Base-by-base conservation (phyloP, 2,329 filamentous ascomycete genomes). In the Aspergillus japonicus region DNA sequence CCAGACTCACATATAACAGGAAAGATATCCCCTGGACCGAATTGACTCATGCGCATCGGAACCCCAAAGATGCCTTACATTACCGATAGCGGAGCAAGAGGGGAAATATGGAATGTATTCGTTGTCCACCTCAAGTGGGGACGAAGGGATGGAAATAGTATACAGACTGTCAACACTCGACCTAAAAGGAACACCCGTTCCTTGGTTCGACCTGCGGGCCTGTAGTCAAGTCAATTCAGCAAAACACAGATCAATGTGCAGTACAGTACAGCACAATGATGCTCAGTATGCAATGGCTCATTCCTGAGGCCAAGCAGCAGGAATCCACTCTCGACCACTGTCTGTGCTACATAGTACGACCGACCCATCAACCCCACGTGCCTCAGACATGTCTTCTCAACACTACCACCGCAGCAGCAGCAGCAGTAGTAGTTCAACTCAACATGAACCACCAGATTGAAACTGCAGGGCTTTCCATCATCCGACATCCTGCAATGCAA, bases 121-220 rank as follows among this genome's bases (percentile, higher is more conserved):
- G 64, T 65, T 66, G 63, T 65, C 56, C 44, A 39, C 51, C n/a
- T 54, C 50, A 60, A 62, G 64, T 64, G 64, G 63, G 61, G 61
- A 35, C 11, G 11, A 12, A 35, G 33, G 5, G 12, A 12, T 12
- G 33, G 14, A 35, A 35, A 35, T 35, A 35, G 33, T 35, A 35
- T 35, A 35, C 33, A 21, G 31, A 12, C 29, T 50, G 56, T 42
- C 23, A 50, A 54, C 52, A 39, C n/a, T 52, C 21, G 14, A 54
- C 21, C 47, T 56, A 44, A 54, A 63, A 63, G 57, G 47, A 54
- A 44, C 59, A 24, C 57, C 47, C 57, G 61, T 62, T 62, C 63
- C 61, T 62, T 62, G 64, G 64, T 59, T 65, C 63, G 47, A 47
- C 42, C 48, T 4, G 35, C 47, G 35, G 31, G 21, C 21, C 24